phyloP scores from a whole-genome alignment of 31 red algal genomes.

The Porphyra umbilicalis region DNA sequence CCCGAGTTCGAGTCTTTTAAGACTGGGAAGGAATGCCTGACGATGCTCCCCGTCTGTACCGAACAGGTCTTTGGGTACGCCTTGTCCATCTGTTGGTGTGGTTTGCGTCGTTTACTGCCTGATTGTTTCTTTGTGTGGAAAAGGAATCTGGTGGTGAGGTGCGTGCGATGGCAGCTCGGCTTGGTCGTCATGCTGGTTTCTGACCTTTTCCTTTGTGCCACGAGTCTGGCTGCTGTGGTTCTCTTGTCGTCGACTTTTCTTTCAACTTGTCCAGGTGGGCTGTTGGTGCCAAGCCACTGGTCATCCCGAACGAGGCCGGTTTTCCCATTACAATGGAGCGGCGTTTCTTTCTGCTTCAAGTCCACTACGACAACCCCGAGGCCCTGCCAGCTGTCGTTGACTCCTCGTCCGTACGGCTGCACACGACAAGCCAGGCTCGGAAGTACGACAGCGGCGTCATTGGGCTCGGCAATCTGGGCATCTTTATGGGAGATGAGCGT shows the following conservation, averaged over 20 bases:
- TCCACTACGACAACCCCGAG: constrained; percentile 41
- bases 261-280: constrained; percentile 12
- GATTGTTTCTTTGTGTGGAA: not conserved
- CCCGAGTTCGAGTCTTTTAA: not conserved
- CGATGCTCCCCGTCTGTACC: not conserved
- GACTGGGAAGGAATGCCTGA: not conserved
- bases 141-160: too few relatives aligned
- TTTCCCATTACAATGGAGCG: constrained; percentile 8
- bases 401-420: constrained; percentile 18
- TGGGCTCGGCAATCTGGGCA: constrained; percentile 17
- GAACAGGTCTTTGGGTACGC: not conserved
- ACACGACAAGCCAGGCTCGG: constrained; percentile 18
- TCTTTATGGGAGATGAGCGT: constrained; percentile 7
- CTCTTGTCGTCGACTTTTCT: not conserved
- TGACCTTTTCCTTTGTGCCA: too few relatives aligned
- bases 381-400: not conserved
- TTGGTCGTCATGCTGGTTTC: too few relatives aligned
- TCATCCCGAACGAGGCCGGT: constrained; percentile 22
- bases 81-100: not conserved
- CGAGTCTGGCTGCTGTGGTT: too few relatives aligned
- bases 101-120: not conserved
- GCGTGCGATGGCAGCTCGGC: too few relatives aligned
- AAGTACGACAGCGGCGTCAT: constrained; percentile 25
- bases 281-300: constrained; percentile 14
- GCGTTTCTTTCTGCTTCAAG: constrained; percentile 25